Evolutionary conservation across 2,329 filamentous ascomycete genomes (phyloP).

Genomic region (Aureobasidium sp.): DNA sequence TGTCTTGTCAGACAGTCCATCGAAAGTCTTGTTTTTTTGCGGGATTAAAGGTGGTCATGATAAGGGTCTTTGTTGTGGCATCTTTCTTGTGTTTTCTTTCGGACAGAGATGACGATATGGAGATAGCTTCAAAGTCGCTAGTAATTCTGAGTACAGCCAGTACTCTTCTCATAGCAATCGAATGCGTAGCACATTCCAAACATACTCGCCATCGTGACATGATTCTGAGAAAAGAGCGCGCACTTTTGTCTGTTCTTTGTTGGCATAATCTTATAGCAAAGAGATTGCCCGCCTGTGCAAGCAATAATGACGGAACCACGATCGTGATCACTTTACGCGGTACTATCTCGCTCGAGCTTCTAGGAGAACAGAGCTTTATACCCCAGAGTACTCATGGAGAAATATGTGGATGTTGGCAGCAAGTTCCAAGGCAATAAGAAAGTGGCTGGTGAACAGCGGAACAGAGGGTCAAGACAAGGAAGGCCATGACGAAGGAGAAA

Average conservation of each 20-base stretch:
- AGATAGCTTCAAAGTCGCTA: not conserved
- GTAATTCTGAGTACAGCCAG: not conserved
- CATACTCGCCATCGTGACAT: not conserved
- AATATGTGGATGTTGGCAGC: not conserved
- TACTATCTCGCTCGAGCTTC: not conserved
- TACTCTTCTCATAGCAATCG: not conserved
- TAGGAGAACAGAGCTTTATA: conserved; percentile 1
- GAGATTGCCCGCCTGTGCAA: not conserved
- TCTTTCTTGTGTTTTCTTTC: not conserved
- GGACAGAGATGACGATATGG: not conserved
- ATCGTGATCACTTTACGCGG: not conserved
- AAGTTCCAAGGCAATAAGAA: not conserved
- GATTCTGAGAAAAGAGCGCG: too few relatives aligned
- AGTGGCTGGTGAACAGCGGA: not conserved
- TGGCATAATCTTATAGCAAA: not conserved
- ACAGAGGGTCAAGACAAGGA: not conserved
- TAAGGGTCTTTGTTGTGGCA: not conserved
- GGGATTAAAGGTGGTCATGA: conserved; percentile 1
- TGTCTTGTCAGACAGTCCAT: conserved; percentile 2
- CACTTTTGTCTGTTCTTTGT: not conserved
- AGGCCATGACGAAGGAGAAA: not conserved
- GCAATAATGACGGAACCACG: not conserved
- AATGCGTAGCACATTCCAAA: not conserved
- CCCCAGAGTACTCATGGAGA: not conserved
- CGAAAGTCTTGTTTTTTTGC: not conserved